Base-by-base conservation (phyloP, 2,329 filamentous ascomycete genomes). In the Raffaelea arxii region DNA sequence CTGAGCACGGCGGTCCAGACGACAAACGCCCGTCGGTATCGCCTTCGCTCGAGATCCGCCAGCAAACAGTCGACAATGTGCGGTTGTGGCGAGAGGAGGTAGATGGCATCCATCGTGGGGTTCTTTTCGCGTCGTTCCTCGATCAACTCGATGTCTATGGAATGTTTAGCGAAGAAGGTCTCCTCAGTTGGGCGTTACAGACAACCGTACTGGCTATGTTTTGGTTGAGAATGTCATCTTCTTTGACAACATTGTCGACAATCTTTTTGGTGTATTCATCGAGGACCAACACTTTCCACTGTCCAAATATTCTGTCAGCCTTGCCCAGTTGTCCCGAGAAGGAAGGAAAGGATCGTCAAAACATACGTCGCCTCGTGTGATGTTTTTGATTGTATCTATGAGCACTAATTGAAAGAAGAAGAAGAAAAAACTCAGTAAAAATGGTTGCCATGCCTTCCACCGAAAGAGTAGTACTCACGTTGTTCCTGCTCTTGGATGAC, bases 251-350 rank as follows among this genome's bases (percentile, higher is more conserved):
- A 72, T 91, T 94, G 67, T 94, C 84, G 57, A 98, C 76, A 57
- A 98, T 77, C 65, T 84, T 90, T 63, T 83, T 82, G 62, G 87
- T 90, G 47, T 72, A 75, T 55, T 86, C 82, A 67, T 98, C 92
- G 58, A 96, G 73, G 45, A 98, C 83, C 56, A 98, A 71, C 55
- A 96, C 86, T 78, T 97, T 98, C 92, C 92, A 98, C 89, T 96
- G 54, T 46, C 44, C 14, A 21, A 12, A 6, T 18, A 36, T 9
- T 36, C 16, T 36, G 32, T 36, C 32, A 36, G 32, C 16, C 32
- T 16, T 32, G 9, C 16, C 14, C 19, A 12, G 32, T 36, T 18
- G 7, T 16, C 32, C 6, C 32, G 14, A 36, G 16, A 30, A 30
- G 16, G 9, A 16, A 9, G 9, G 9, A 30, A 16, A 9, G 27